Conservation (phyloP, 306 rosid species). For the Canavalia ensiformis region DNA sequence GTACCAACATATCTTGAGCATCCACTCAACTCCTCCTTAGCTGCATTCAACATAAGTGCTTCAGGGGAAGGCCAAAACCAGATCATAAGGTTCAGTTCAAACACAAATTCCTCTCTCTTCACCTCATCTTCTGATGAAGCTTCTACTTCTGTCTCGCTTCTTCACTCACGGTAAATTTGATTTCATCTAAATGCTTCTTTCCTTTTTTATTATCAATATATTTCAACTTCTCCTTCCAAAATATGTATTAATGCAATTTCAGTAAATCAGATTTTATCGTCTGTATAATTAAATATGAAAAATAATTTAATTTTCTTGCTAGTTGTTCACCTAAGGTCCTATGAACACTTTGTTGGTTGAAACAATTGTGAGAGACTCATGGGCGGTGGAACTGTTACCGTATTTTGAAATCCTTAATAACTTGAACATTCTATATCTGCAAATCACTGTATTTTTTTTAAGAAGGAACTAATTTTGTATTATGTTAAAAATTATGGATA, state of each 20-base stretch:
- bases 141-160: slow-evolving; percentile 42
- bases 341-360: too few relatives aligned
- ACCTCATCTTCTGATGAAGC: slow-evolving; percentile 45
- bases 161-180: slow-evolving; percentile 4
- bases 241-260: background rate
- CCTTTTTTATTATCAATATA: background rate
- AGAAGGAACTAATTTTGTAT: too few relatives aligned
- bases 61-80: slow-evolving; percentile 3
- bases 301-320: background rate
- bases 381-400: background rate
- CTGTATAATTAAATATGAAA: background rate
- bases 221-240: background rate
- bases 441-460: background rate
- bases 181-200: slow-evolving; percentile 1
- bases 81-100: slow-evolving; percentile 25
- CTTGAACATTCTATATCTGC: background rate
- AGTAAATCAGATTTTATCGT: background rate
- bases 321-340: too few relatives aligned
- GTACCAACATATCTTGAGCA: slow-evolving; percentile 31
- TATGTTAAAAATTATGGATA: too few relatives aligned
- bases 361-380: background rate
- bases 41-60: slow-evolving; percentile 10
- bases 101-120: slow-evolving; percentile 24
- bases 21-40: background rate
- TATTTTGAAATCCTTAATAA: background rate